Evolutionary conservation across 805 yeast genomes (phyloP).

Genomic region (Myxozyma neotropica): DNA sequence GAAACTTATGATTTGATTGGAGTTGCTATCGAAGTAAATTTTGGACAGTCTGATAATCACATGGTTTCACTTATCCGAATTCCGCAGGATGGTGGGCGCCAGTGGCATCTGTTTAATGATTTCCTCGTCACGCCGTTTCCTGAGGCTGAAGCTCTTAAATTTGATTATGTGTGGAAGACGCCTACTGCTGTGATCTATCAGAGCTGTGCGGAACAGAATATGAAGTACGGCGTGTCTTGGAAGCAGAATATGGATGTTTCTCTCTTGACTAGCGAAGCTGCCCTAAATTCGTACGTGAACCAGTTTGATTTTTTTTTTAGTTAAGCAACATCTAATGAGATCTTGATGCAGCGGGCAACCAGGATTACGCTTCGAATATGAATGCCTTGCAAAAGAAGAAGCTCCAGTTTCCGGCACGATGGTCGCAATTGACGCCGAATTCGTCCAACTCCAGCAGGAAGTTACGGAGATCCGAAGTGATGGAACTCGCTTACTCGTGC

Average conservation of each 20-base stretch:
- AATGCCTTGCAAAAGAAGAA: conserved; percentile 64
- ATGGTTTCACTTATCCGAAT: conserved; percentile 43
- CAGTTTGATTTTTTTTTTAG: not conserved
- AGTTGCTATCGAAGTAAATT: conserved; percentile 42
- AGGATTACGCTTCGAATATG: conserved; percentile 61
- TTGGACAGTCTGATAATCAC: conserved; percentile 40
- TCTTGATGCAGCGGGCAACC: conserved; percentile 54
- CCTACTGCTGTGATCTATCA: conserved; percentile 75
- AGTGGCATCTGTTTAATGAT: conserved; percentile 89
- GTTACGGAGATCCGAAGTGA: conserved; percentile 73
- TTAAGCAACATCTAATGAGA: conserved; percentile 45
- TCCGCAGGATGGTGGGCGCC: conserved; percentile 27
- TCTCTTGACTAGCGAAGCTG: conserved; percentile 67
- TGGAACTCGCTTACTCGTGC: conserved; percentile 68
- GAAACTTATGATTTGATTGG: conserved; percentile 42
- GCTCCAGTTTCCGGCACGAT: conserved; percentile 75
- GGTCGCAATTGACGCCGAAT: conserved; percentile 96
- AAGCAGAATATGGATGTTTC: conserved; percentile 57
- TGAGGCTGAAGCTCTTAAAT: conserved; percentile 75
- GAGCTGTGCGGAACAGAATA: conserved; percentile 40
- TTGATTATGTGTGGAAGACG: conserved; percentile 77
- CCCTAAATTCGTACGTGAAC: conserved; percentile 8
- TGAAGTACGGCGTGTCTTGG: conserved; percentile 53
- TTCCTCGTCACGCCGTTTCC: conserved; percentile 78
- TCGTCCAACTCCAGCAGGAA: conserved; percentile 80